Base-by-base conservation (phyloP, 176 grass and related monocot genomes). In the Oryza meridionalis region DNA sequence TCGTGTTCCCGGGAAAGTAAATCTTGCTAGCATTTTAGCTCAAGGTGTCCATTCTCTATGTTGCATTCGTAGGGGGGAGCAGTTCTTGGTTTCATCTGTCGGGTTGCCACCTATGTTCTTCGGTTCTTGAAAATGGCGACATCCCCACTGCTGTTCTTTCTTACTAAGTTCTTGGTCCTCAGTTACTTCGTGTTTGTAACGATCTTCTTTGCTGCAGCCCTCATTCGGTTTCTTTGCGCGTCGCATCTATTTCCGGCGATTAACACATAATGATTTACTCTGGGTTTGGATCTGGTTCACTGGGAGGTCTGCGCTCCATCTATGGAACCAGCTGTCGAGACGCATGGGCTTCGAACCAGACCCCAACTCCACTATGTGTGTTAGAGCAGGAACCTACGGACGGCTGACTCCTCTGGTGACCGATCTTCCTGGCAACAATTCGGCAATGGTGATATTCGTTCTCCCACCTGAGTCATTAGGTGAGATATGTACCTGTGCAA, bases 361-460 rank as follows among this genome's bases (percentile, higher is more conserved):
- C 55, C 4, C 3, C 61, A 4, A 1, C 73, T 13, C 70, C 65
- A 42, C 9, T 61, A 9, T 88, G 55, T 88, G 80, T 35, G 17
- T 82, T 11, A 32, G 61, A 62, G 53, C 67, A 0, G 86, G 86
- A 44, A 24, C 11, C 43, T n/a, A 25, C 21, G 86, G 80, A 25
- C 75, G 58, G 74, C 43, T 44, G 16, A 88, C 67, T 17, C 86
- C 86, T 72, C 80, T 88, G 22, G 22, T 49, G 67, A 64, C 27
- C 16, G 51, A 87, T 73, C 72, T 87, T 43, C 85, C 72, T 69
- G 26, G 15, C 49, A 14, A 22, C 29, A 15, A 7, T 3, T 6
- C 14, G 14, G 2, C 14, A 9, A 49, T 82, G 50, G 40, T 25
- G 17, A 27, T 87, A 4, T 5, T 51, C 13, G 2, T 51, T 51